These are phyloP conservation scores for Gastrolobium villosum DNA, from an alignment of 306 rosid species.

Conservation along the genomic window DNA sequence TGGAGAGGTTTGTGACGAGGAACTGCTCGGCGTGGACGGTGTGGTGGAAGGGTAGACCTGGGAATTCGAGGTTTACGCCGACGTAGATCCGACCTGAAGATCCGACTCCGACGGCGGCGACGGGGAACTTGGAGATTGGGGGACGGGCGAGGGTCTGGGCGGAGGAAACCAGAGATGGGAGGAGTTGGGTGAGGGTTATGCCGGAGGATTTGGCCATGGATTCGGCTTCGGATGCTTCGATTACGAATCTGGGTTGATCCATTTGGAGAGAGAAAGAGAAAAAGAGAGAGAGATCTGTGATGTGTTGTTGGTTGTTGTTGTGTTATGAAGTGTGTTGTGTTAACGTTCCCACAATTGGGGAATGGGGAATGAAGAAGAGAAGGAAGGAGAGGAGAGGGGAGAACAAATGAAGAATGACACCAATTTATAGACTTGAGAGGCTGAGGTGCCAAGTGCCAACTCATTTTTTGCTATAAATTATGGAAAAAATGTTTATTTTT, in stretches of 20 bases:
- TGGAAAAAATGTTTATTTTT: too few species aligned
- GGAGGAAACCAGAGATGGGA: constrained; percentile 66
- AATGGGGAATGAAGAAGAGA: background rate
- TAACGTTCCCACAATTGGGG: background rate
- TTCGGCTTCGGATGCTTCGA: constrained; percentile 69
- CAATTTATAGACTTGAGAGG: constrained; percentile 19
- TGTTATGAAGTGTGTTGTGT: background rate
- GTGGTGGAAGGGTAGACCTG: constrained; percentile 87
- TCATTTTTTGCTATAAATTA: background rate
- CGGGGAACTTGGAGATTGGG: constrained; percentile 83
- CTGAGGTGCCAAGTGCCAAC: background rate
- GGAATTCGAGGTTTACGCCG: constrained; percentile 95
- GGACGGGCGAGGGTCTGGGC: constrained; percentile 77
- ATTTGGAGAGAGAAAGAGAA: constrained; percentile 29
- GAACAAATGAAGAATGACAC: background rate
- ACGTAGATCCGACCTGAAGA: constrained; percentile 82
- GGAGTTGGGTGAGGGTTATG: constrained; percentile 57
- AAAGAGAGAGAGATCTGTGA: too few species aligned
- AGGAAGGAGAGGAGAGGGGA: background rate
- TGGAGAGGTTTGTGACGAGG: constrained; percentile 75
- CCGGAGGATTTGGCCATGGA: constrained; percentile 57
- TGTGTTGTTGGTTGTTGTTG: too few species aligned
- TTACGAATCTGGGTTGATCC: constrained; percentile 73
- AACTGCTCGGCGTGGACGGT: constrained; percentile 98
- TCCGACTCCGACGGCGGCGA: constrained; percentile 81